Base-by-base conservation (phyloP, 768 basidiomycete species). In the Pilatotrama ljubarskyi region DNA sequence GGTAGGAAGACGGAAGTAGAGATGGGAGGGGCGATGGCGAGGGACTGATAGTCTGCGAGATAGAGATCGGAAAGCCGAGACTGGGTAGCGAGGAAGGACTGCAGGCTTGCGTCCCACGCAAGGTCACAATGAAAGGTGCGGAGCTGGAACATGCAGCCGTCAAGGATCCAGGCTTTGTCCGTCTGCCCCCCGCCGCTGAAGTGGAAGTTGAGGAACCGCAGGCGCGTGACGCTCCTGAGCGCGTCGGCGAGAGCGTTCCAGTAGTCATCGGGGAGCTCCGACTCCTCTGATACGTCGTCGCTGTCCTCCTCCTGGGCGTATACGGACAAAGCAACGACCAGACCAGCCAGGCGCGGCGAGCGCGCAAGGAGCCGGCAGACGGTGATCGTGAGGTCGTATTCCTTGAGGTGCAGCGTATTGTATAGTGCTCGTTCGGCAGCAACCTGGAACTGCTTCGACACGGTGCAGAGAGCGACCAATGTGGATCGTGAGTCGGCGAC, bases 121-220 rank as follows among this genome's bases (percentile, higher is more conserved):
- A 89, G 76, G 68, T 88, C 87, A 67, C 85, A 87, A 63, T 84
- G 82, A 59, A 89, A 85, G 17, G 75, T 77, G 35, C 73, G 78
- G n/a, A 89, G 82, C 32, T 73, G 81, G 64, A 88, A 88, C 0
- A 72, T 69, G 58, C 78, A 80, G 2, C 69, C 72, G 3, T 71
- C 51, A 9, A 78, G 70, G 43, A 78, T 72, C 78, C 78, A 78
- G 1, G 78, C 72, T 13, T 69, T 66, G 20, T 70, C 68, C 24
- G 62, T 35, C 17, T 75, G 69, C 17, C 61, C 51, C 13, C 64
- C 68, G 36, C 56, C 64, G 26, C 72, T 67, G 18, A 78, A 43
- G 62, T 81, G 76, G 48, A 88, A 74, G 61, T 79, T 82, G 61
- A 89, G 75, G 68, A 79, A 80, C 5, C 76, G 81, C 32, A 88